Percentiles rank a stretch among this genome's conserved stretches.
phyloP scores from a whole-genome alignment of 352 stramenopile species.

The Phytophthora megakarya region DNA sequence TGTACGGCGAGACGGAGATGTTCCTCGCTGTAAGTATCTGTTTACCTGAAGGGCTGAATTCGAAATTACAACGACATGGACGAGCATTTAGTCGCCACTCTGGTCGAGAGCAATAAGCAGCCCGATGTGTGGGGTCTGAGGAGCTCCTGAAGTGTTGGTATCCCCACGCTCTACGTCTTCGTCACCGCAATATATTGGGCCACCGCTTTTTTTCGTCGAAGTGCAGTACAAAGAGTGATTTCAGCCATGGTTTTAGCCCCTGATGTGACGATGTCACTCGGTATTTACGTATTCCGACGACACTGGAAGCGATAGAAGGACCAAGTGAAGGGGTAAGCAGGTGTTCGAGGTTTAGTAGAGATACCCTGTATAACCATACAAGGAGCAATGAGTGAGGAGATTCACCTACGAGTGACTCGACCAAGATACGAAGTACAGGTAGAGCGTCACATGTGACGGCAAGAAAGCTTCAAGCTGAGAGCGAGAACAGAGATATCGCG shows the following conservation, averaged over 20 bases:
- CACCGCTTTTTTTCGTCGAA: conserved; percentile 40
- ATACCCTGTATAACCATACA: conserved; percentile 39
- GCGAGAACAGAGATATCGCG: conserved; percentile 34
- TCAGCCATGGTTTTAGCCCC: conserved; percentile 61
- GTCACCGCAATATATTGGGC: conserved; percentile 1
- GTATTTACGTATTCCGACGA: conserved; percentile 43
- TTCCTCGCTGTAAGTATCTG: no score
- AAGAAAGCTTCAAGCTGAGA: conserved; percentile 25
- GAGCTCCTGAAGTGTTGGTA: no score
- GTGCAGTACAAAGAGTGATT: conserved; percentile 62
- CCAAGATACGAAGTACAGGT: conserved; percentile 25
- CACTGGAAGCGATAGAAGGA: conserved; percentile 38
- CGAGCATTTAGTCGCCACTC: no score
- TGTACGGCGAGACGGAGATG: no score
- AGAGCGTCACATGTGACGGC: conserved; percentile 18
- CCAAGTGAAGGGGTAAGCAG: conserved; percentile 19
- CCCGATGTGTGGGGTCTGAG: no score
- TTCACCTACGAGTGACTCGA: background rate
- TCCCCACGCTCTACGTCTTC: no score
- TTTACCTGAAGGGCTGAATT: no score
- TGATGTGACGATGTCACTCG: conserved; percentile 69
- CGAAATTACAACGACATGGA: no score
- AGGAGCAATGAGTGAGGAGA: conserved; percentile 24
- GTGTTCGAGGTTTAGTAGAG: conserved; percentile 33
- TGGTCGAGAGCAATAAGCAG: no score